phyloP scores from a whole-genome alignment of 441 rosid genomes.

The Biscutella laevigata region DNA sequence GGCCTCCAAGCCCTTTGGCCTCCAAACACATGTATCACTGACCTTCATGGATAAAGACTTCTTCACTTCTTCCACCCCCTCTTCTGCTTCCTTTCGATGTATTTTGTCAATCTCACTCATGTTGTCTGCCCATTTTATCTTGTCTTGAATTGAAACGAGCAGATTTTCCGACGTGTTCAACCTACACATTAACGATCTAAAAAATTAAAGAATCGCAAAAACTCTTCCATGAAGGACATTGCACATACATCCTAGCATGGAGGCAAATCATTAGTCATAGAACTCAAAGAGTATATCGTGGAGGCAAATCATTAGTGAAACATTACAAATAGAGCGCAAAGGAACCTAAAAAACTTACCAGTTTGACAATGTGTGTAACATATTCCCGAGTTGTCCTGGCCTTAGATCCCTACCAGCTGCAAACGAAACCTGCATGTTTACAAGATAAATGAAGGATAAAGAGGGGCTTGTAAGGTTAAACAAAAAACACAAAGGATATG shows the following conservation, averaged over 20 bases:
- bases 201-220: not conserved
- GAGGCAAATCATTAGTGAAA: not conserved
- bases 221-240: not conserved
- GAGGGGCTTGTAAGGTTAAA: not conserved
- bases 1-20: constrained; percentile 14
- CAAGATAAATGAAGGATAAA: not conserved
- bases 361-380: constrained; percentile 82
- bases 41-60: constrained; percentile 85
- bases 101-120: constrained; percentile 85
- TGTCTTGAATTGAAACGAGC: constrained; percentile 82
- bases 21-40: constrained; percentile 34
- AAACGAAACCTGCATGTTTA: constrained; percentile 62
- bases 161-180: constrained; percentile 75
- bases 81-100: constrained; percentile 74
- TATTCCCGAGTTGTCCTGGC: constrained; percentile 80
- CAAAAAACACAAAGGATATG: constrained; percentile 14
- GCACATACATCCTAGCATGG: not conserved
- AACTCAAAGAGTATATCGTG: not conserved
- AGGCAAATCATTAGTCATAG: not conserved
- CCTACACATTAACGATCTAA: constrained; percentile 35
- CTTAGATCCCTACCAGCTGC: constrained; percentile 96
- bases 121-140: constrained; percentile 94
- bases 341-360: constrained; percentile 41
- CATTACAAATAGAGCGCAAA: not conserved
- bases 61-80: constrained; percentile 73